Evolutionary conservation across 2,329 filamentous ascomycete species (phyloP).

Genomic region (Aspergillus sp.): DNA sequence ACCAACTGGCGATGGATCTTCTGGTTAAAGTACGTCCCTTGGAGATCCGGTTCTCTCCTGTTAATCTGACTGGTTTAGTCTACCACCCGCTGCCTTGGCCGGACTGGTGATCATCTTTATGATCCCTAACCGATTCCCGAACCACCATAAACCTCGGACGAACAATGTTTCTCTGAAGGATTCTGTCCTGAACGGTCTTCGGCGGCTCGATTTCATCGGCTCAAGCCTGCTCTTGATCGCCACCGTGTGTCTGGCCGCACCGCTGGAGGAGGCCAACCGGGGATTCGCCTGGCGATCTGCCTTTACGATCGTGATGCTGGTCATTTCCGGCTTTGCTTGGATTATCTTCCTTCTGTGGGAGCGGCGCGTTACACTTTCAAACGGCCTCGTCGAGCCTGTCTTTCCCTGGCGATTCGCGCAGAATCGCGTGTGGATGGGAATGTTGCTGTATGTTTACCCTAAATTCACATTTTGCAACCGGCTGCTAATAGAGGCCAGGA

Average conservation of each 20-base stretch:
- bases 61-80: neutral
- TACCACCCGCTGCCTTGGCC: neutral
- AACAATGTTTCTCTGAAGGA: too few species aligned
- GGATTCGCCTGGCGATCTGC: neutral
- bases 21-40: conserved; percentile 5
- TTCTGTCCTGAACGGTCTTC: neutral
- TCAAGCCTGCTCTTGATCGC: neutral
- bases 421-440: conserved; percentile 11
- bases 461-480: neutral
- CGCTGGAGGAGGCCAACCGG: neutral
- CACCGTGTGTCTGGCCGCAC: neutral
- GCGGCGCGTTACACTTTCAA: neutral
- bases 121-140: neutral
- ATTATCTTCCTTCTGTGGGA: neutral
- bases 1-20: conserved; percentile 16
- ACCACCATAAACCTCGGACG: neutral
- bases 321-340: neutral
- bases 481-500: neutral
- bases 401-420: conserved; percentile 13
- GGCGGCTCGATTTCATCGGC: neutral
- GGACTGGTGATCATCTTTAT: neutral
- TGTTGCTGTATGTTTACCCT: conserved; percentile 11
- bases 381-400: conserved; percentile 4
- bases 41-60: too few species aligned
- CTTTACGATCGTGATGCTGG: neutral